Percentiles rank a stretch among this genome's conserved stretches.
phyloP scores from a whole-genome alignment of 108 stramenopile species.

The Asterionellopsis glacialis region DNA sequence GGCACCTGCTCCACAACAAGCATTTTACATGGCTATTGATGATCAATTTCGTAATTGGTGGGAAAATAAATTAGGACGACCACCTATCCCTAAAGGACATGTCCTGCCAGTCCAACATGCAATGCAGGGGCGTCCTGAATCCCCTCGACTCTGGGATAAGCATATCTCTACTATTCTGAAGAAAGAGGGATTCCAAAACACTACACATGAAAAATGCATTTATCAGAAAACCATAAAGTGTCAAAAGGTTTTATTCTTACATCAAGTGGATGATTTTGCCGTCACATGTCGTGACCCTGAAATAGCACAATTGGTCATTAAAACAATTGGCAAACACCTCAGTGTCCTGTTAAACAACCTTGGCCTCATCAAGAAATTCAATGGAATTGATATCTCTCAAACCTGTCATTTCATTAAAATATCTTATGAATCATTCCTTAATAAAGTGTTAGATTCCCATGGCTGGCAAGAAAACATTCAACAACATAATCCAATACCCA shows the following conservation, averaged over 20 bases:
- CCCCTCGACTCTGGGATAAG: slow-evolving; percentile 18
- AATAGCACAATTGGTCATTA: neutral
- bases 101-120: slow-evolving; percentile 22
- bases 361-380: slow-evolving; percentile 18
- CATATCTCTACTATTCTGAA: slow-evolving; percentile 24
- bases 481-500: neutral
- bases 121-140: no score
- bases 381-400: no score
- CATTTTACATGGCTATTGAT: slow-evolving; percentile 23
- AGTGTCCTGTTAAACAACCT: slow-evolving; percentile 11
- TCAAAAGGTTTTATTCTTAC: slow-evolving; percentile 17
- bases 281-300: slow-evolving; percentile 4
- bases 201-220: no score
- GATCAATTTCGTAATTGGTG: slow-evolving; percentile 29
- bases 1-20: slow-evolving; percentile 17
- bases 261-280: slow-evolving; percentile 49
- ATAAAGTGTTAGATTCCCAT: slow-evolving; percentile 19
- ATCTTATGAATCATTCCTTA: slow-evolving; percentile 25
- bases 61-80: neutral
- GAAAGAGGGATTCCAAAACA: slow-evolving; percentile 12
- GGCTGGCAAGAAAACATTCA: slow-evolving; percentile 25
- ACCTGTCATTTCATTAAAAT: no score
- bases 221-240: slow-evolving; percentile 15
- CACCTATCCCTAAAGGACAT: slow-evolving; percentile 11
- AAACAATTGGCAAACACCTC: neutral